A percentile compares a stretch with the other conserved stretches of the same genome.
Conservation (phyloP, 352 stramenopile species). For the Phytophthora podocarpi region DNA sequence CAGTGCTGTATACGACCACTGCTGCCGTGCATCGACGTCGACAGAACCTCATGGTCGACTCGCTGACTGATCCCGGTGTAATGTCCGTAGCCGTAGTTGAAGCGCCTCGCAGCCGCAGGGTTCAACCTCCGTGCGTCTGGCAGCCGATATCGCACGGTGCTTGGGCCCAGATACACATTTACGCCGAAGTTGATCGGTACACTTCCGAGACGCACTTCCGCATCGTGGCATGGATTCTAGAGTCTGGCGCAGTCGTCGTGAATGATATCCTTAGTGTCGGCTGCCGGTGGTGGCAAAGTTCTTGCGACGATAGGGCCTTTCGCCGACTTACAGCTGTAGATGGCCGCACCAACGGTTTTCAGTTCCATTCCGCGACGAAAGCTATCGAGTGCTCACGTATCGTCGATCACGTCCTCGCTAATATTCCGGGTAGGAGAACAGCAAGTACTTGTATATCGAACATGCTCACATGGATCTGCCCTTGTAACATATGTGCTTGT, state of each 20-base stretch:
- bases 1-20: conserved; percentile 32
- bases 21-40: conserved; percentile 27
- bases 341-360: conserved; percentile 49
- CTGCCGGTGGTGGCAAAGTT: conserved; percentile 47
- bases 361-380: conserved; percentile 48
- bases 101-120: background rate
- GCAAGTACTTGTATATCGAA: background rate
- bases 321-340: conserved; percentile 48
- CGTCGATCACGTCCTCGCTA: conserved; percentile 47
- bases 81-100: conserved; percentile 1
- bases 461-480: background rate
- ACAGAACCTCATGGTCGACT: background rate
- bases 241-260: conserved; percentile 59
- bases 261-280: conserved; percentile 47
- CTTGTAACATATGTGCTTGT: background rate
- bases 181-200: conserved; percentile 46
- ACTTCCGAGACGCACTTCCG: conserved; percentile 44
- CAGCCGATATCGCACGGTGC: conserved; percentile 44
- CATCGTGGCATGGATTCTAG: conserved; percentile 61
- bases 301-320: conserved; percentile 35
- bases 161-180: conserved; percentile 62
- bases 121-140: conserved; percentile 27
- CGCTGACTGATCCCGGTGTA: background rate
- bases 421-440: conserved; percentile 45
- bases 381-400: conserved; percentile 57